phyloP scores from a whole-genome alignment of 805 yeast genomes.

The Citeromyces matritensis region DNA sequence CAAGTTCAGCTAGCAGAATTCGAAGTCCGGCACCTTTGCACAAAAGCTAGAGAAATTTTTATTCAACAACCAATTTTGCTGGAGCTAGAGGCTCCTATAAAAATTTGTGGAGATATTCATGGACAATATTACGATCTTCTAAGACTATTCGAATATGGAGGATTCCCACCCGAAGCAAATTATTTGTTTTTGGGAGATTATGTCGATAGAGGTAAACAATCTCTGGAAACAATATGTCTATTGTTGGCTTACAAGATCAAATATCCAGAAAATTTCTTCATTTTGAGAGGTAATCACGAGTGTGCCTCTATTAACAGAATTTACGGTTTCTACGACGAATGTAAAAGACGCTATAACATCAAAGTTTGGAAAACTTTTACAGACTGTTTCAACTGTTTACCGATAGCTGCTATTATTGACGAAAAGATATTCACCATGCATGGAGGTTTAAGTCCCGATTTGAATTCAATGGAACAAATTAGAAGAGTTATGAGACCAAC shows the following conservation, averaged over 20 bases:
- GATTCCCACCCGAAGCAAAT: slow-evolving; percentile 98
- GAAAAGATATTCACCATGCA: slow-evolving; percentile 98
- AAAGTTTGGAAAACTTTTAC: slow-evolving; percentile 98
- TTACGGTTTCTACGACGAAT: slow-evolving; percentile 96
- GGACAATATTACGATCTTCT: slow-evolving; percentile 95
- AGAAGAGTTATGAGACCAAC: slow-evolving; percentile 99
- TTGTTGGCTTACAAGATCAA: slow-evolving; percentile 92
- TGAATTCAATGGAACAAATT: slow-evolving; percentile 96
- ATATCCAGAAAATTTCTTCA: slow-evolving; percentile 95
- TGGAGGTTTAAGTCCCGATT: slow-evolving; percentile 95
- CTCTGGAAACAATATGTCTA: slow-evolving; percentile 88
- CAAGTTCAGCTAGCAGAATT: slow-evolving; percentile 88
- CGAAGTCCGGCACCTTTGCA: slow-evolving; percentile 90
- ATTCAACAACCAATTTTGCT: slow-evolving; percentile 93
- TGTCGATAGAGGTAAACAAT: slow-evolving; percentile 97
- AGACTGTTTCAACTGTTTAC: slow-evolving; percentile 96
- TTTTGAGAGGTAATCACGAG: slow-evolving; percentile 95
- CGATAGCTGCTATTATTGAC: slow-evolving; percentile 96
- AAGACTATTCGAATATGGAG: slow-evolving; percentile 94
- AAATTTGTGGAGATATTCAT: slow-evolving; percentile 95
- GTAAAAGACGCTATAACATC: slow-evolving; percentile 95
- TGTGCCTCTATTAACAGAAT: slow-evolving; percentile 96
- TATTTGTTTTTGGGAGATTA: slow-evolving; percentile 93
- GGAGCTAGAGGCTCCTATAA: slow-evolving; percentile 95
- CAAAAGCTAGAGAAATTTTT: slow-evolving; percentile 95